Base-by-base conservation (phyloP, 768 basidiomycete genomes). In the Mycena rosella region DNA sequence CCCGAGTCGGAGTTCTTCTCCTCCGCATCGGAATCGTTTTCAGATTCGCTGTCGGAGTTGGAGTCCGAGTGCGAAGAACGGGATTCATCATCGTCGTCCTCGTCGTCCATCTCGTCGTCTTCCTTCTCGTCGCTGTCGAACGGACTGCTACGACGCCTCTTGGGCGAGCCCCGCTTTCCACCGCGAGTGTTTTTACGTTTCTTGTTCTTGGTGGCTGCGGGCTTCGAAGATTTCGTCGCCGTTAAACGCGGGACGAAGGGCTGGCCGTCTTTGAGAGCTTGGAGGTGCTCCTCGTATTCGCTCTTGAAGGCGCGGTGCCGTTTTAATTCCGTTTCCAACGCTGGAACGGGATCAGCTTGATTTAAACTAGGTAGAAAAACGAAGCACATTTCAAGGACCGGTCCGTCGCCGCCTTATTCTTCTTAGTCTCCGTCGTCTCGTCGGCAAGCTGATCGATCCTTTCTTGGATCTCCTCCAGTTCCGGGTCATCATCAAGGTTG, bases 151-250 rank as follows among this genome's bases (percentile, higher is more conserved):
- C 82, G 82, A 47, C 78, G 77, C 42, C 83, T 81, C 75, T 90
- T 90, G 2, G 83, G 72, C 0, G 85, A 80, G 6, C 80, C 81
- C 44, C 75, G 72, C 72, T 82, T 83, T 29, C 81, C 83, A 26
- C 75, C 74, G 11, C 81, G 69, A 6, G 65, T 68, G 67, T 83
- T 84, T 77, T 88, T 89, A 55, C 89, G 79, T 74, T 90, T 90
- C 72, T 81, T 86, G 44, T 78, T 57, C 70, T 57, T 67, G 40
- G 72, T 57, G 38, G 72, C 54, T 34, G 69, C 66, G n/a, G 70
- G 38, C 64, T 72, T 74, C 6, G 52, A n/a, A 13, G 54, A 58
- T 47, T 73, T 75, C 68, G 79, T 78, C 13, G 72, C 78, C 0
- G 84, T 85, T 42, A 88, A 69, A 44, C 68, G 77, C 14, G 86